These are phyloP conservation scores for Claviceps pazoutovae DNA, from an alignment of 2,329 filamentous ascomycete species.

Conservation along the genomic window DNA sequence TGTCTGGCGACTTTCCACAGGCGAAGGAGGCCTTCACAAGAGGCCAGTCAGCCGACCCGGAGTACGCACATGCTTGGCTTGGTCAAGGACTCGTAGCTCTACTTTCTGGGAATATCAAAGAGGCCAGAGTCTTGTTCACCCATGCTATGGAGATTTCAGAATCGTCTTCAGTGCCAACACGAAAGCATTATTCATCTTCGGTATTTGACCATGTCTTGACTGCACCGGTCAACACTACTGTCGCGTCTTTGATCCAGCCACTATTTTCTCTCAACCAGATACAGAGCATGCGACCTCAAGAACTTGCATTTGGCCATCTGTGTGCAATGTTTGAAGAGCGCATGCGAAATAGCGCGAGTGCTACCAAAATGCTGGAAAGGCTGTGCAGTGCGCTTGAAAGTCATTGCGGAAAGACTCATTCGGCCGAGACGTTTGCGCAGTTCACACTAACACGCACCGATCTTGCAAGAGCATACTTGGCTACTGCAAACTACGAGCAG, in stretches of 20 bases:
- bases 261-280: conserved; percentile 82
- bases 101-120: conserved; percentile 56
- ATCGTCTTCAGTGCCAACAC: conserved; percentile 56
- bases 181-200: conserved; percentile 66
- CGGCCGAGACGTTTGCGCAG: conserved; percentile 52
- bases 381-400: conserved; percentile 61
- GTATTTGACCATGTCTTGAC: conserved; percentile 69
- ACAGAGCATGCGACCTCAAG: conserved; percentile 52
- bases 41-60: conserved; percentile 86
- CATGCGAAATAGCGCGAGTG: conserved; percentile 50
- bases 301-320: conserved; percentile 63
- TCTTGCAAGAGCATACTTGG: conserved; percentile 70
- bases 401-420: conserved; percentile 76
- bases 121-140: conserved; percentile 75
- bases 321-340: conserved; percentile 71
- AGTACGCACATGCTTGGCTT: conserved; percentile 86
- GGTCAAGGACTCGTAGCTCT: conserved; percentile 81
- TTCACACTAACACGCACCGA: conserved; percentile 81
- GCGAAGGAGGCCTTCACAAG: conserved; percentile 82
- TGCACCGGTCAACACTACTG: conserved; percentile 33
- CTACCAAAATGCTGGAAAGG: conserved; percentile 48
- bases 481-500: conserved; percentile 45
- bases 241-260: conserved; percentile 62
- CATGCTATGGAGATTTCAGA: conserved; percentile 90
- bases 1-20: conserved; percentile 72